Conservation (phyloP, 352 stramenopile species). For the Phytophthora tubulina region DNA sequence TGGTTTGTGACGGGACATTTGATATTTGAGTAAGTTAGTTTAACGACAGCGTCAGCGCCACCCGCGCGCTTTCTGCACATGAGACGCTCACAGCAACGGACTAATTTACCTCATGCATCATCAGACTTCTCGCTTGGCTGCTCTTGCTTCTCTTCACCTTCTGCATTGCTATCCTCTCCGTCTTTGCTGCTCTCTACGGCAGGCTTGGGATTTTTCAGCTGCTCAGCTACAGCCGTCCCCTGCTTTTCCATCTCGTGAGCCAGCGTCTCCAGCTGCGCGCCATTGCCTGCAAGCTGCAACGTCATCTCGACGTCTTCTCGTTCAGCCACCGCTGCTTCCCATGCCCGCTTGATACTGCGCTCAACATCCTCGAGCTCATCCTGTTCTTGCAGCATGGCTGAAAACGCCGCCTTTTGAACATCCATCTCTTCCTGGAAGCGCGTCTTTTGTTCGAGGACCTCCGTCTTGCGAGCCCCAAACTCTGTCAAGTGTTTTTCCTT, state of each 20-base stretch:
- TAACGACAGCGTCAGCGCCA: neutral
- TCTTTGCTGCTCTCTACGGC: constrained; percentile 1
- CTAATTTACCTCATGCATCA: neutral
- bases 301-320: constrained; percentile 82
- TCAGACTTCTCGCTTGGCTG: neutral
- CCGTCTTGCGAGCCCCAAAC: constrained; percentile 41
- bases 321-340: constrained; percentile 51
- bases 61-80: neutral
- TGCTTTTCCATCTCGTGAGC: constrained; percentile 42
- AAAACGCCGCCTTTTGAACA: constrained; percentile 53
- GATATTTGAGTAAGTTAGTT: constrained; percentile 16
- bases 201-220: constrained; percentile 27
- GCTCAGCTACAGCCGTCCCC: constrained; percentile 22
- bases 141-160: neutral
- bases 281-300: constrained; percentile 61
- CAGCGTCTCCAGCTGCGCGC: constrained; percentile 48
- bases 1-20: neutral
- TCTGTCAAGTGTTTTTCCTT: constrained; percentile 49
- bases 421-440: constrained; percentile 72
- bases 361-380: constrained; percentile 64
- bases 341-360: constrained; percentile 42
- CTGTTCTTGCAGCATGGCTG: constrained; percentile 51
- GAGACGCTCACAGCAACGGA: neutral
- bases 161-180: neutral
- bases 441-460: constrained; percentile 51